Evolutionary conservation across 2,329 filamentous ascomycete genomes (phyloP).

Genomic region (Tolypocladium capitatum): DNA sequence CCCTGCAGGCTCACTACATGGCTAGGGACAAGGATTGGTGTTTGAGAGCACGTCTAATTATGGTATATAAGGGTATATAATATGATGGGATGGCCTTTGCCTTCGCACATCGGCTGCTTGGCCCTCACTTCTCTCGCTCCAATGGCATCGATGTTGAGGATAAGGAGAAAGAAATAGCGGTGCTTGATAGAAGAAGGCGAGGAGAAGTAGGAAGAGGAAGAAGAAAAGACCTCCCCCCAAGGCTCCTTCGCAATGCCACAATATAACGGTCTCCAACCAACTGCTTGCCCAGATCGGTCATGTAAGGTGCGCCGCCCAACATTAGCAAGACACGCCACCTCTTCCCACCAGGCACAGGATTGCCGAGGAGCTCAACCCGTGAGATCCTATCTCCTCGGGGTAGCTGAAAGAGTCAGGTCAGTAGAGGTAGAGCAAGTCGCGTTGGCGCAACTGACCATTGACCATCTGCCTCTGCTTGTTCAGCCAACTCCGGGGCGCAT

Average conservation of each 20-base stretch:
- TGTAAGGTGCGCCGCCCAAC: not conserved
- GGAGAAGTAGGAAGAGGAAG: not conserved
- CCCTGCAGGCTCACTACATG: not conserved
- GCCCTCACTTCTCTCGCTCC: not conserved
- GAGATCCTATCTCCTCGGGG: slow-evolving; percentile 31
- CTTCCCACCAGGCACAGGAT: not conserved
- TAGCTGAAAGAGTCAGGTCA: slow-evolving; percentile 27
- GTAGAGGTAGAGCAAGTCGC: slow-evolving; percentile 30
- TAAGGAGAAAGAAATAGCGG: not conserved
- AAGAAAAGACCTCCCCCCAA: not conserved
- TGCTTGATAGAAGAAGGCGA: not conserved
- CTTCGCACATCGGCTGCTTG: not conserved
- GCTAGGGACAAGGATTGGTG: not conserved
- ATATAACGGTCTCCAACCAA: not conserved
- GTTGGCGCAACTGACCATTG: slow-evolving; percentile 38
- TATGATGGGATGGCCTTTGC: not conserved
- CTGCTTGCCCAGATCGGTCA: not conserved
- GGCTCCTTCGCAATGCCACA: not conserved
- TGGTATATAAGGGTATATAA: not conserved
- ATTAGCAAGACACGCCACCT: not conserved
- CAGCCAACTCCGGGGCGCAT: slow-evolving; percentile 69
- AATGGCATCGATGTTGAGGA: not conserved
- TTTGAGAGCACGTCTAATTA: not conserved
- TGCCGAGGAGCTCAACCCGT: slow-evolving; percentile 13
- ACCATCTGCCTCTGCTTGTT: slow-evolving; percentile 68